phyloP scores from a whole-genome alignment of 352 stramenopile species.

The Phytophthora podocarpi region DNA sequence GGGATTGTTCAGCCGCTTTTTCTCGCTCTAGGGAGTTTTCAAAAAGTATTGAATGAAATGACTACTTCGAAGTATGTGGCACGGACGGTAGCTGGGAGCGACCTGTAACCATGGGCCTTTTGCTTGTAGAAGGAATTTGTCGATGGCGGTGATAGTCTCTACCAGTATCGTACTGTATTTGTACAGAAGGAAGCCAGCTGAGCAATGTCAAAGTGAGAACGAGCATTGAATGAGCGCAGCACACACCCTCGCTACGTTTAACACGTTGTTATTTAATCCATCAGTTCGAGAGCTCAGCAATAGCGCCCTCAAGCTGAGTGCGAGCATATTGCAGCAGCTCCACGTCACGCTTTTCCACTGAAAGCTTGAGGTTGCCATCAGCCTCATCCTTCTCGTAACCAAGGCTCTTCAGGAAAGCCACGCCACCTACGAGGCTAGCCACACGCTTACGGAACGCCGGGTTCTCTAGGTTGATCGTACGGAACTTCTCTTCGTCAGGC shows the following conservation, averaged over 20 bases:
- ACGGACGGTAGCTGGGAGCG: not conserved
- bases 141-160: no score
- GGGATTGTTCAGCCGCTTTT: constrained; percentile 75
- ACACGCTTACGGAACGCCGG: constrained; percentile 91
- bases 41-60: constrained; percentile 26
- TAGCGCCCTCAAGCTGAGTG: constrained; percentile 57
- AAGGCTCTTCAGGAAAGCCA: constrained; percentile 84
- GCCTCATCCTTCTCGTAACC: constrained; percentile 90
- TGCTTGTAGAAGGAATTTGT: constrained; percentile 11
- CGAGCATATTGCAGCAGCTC: constrained; percentile 68
- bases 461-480: constrained; percentile 91
- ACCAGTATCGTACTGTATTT: not conserved
- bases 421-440: constrained; percentile 78
- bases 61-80: not conserved
- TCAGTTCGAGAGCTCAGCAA: constrained; percentile 67
- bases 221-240: not conserved
- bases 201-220: constrained; percentile 1
- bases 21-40: constrained; percentile 57
- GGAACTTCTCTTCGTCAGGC: constrained; percentile 90
- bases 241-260: constrained; percentile 32
- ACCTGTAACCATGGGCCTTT: constrained; percentile 1
- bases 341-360: constrained; percentile 62
- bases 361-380: constrained; percentile 69
- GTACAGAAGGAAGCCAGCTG: not conserved
- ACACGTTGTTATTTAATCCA: constrained; percentile 29